Conservation (phyloP, 495 filamentous ascomycete species). For the Pseudoneurospora amorphoporcata region DNA sequence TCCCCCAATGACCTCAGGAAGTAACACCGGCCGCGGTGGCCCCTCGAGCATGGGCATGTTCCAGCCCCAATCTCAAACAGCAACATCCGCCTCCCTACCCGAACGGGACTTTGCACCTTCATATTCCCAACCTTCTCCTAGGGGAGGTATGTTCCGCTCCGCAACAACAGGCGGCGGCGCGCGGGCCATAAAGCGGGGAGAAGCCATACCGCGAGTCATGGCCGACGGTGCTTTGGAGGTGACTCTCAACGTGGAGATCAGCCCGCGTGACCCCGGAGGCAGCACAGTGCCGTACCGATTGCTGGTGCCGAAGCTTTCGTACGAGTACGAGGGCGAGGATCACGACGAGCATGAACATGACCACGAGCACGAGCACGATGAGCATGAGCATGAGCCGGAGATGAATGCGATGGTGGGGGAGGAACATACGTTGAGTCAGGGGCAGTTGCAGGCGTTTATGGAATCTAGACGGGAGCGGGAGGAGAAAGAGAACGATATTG, state of each 20-base stretch:
- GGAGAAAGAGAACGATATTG: not conserved
- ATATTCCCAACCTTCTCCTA: not conserved
- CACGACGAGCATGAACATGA: not conserved
- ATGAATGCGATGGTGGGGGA: slow-evolving; percentile 3
- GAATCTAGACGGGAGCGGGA: not conserved
- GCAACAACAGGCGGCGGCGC: slow-evolving; percentile 58
- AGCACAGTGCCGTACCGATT: slow-evolving; percentile 80
- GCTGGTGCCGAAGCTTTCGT: slow-evolving; percentile 67
- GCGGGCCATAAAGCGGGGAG: slow-evolving; percentile 41
- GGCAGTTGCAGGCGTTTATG: slow-evolving; percentile 1
- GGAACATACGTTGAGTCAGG: slow-evolving; percentile 3
- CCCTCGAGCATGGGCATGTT: slow-evolving; percentile 5
- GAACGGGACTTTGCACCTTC: slow-evolving; percentile 11
- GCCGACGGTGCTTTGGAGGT: slow-evolving; percentile 73
- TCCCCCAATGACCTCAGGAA: too few relatives aligned
- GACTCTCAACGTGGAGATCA: slow-evolving; percentile 77
- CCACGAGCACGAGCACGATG: not conserved
- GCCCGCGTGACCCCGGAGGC: slow-evolving; percentile 73
- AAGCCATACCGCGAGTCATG: not conserved
- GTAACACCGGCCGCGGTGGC: too few relatives aligned
- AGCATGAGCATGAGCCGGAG: not conserved
- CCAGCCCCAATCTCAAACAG: not conserved
- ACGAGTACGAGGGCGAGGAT: slow-evolving; percentile 33
- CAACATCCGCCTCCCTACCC: not conserved
- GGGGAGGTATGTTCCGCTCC: slow-evolving; percentile 45